Conservation (phyloP, 805 yeast genomes). For the Saccharomyces paradoxus region DNA sequence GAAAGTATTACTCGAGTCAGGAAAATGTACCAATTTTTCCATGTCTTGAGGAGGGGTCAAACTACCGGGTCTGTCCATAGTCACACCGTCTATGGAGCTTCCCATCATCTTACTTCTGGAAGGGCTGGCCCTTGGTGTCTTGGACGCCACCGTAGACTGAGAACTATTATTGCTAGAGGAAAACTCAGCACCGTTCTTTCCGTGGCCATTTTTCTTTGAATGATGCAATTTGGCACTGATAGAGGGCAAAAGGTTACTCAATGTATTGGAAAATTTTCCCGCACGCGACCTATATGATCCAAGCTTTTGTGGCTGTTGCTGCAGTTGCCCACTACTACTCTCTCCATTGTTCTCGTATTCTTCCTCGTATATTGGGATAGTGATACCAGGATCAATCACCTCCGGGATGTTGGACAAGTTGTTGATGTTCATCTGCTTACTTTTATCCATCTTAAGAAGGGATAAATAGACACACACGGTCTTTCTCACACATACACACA, state of each 20-base stretch:
- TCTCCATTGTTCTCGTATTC: constrained; percentile 9
- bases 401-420: constrained; percentile 22
- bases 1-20: constrained; percentile 20
- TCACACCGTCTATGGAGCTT: constrained; percentile 13
- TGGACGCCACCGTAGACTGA: constrained; percentile 14
- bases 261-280: constrained; percentile 28
- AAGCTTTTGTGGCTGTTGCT: constrained; percentile 22
- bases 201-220: constrained; percentile 13
- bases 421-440: constrained; percentile 3
- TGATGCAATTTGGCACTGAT: constrained; percentile 31
- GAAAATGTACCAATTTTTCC: constrained; percentile 22
- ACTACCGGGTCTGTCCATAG: constrained; percentile 13
- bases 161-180: constrained; percentile 8
- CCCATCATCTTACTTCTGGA: constrained; percentile 9
- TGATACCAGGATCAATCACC: constrained; percentile 29
- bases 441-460: constrained; percentile 5
- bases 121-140: constrained; percentile 6
- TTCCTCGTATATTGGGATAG: constrained; percentile 30
- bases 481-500: neutral
- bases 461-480: neutral
- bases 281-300: constrained; percentile 31
- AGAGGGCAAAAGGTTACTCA: constrained; percentile 29
- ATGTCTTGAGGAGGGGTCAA: constrained; percentile 26
- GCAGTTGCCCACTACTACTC: constrained; percentile 5
- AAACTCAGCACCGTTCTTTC: constrained; percentile 7